phyloP scores from a whole-genome alignment of 441 rosid species.

The Erodium moschatum region DNA sequence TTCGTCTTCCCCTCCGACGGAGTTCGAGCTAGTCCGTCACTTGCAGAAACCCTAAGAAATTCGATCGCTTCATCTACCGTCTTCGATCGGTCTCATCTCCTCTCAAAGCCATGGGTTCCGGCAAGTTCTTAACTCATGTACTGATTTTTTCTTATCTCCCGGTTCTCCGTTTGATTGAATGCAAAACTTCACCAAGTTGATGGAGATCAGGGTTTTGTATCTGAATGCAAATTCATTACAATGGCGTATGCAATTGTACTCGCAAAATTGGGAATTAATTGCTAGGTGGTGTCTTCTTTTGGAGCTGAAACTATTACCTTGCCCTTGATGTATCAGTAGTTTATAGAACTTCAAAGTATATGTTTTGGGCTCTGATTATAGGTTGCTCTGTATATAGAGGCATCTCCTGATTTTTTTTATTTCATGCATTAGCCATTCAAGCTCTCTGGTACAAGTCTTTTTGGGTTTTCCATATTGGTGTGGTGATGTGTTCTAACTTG shows the following conservation, averaged over 20 bases:
- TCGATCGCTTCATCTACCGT: not conserved
- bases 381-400: no score
- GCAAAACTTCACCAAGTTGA: not conserved
- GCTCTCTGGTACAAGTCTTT: no score
- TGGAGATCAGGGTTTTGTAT: not conserved
- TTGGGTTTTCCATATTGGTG: no score
- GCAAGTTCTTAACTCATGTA: not conserved
- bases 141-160: not conserved
- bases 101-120: not conserved
- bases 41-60: not conserved
- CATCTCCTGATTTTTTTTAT: no score
- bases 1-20: not conserved
- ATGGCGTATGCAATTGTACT: not conserved
- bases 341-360: no score
- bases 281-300: not conserved
- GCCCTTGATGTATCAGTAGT: no score
- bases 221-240: not conserved
- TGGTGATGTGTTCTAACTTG: no score
- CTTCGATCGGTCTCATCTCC: not conserved
- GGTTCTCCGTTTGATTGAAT: no score
- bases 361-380: no score
- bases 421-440: no score
- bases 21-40: not conserved
- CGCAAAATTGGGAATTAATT: not conserved
- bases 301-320: not conserved